Evolutionary conservation across 495 filamentous ascomycete species (phyloP), one percentile per base, ranked within the genome.

Genomic region (Lindgomyces ingoldianus): DNA sequence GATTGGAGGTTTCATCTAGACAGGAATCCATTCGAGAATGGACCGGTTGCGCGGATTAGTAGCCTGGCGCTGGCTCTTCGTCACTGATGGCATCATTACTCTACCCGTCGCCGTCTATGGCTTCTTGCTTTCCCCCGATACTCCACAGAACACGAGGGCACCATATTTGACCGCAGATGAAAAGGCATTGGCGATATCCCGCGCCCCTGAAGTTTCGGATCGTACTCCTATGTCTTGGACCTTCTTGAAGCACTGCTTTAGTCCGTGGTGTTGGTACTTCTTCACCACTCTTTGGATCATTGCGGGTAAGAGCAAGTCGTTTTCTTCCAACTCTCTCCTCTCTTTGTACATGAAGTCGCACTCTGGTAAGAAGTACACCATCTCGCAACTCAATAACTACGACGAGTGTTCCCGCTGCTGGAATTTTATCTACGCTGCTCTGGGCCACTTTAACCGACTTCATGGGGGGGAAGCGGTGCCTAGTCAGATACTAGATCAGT

Each of bases 31-130:
- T 65, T 73, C 72, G 8, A 79, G 75, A 24, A 66, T 88, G 62
- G 66, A 88, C 63, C 81, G 82, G 9, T 66, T 60, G 2, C 63
- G 74, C 27, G 84, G 84, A 0, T 71, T 88, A 0, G 70, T 74
- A 0, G 87, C 85, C 0, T 90, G 87, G 87, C 73, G 85, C 18
- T 89, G 87, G 87, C 67, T 89, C 18, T 90, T 89, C 60, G 81
- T 89, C 45, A 72, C 73, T 49, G 72, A 74, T 47, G 72, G 68
- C 30, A 65, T 74, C 24, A 74, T 74, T 36, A 67, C 70, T 4
- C 29, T 74, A 2, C 70, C 72, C 8, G 63, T 74, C 6, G 72
- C 72, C 73, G 52, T 88, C 11, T 76, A 77, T 4, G 83, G 84
- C 1, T 88, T 83, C 72, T 81, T 86, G 48, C 63, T 87, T 29